Percentiles rank a stretch among this genome's conserved stretches.
Conservation (phyloP, 805 yeast genomes). For the Saccharomycopsis sp. region DNA sequence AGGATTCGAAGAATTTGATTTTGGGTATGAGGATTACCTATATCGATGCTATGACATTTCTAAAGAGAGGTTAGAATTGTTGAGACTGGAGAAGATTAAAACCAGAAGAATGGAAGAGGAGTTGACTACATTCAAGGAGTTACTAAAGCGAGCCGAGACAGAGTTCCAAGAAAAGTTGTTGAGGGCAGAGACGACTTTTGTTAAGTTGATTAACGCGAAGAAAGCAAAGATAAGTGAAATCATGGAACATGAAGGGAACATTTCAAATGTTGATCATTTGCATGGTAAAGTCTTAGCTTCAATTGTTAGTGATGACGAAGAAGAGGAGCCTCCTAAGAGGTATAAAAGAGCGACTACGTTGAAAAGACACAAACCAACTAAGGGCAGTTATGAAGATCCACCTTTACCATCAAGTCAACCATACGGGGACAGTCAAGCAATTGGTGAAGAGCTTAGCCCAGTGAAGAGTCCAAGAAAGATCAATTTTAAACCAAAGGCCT, state of each 20-base stretch:
- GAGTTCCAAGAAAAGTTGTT: neutral
- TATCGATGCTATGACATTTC: neutral
- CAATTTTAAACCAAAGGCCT: neutral
- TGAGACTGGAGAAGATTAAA: neutral
- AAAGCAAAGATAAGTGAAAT: neutral
- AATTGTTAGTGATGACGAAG: neutral
- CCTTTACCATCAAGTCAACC: too few relatives aligned
- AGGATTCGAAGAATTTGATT: neutral
- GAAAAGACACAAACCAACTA: too few relatives aligned
- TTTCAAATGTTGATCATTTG: neutral
- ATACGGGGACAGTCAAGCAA: too few relatives aligned
- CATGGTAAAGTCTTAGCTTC: neutral
- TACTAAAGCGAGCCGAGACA: neutral
- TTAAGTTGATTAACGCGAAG: neutral
- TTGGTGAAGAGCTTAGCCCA: too few relatives aligned
- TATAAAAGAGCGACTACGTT: too few relatives aligned
- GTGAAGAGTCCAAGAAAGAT: slow-evolving; percentile 3
- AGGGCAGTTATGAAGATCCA: too few relatives aligned
- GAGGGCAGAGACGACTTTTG: neutral
- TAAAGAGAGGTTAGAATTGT: neutral
- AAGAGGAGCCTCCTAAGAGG: too few relatives aligned
- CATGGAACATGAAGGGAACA: neutral
- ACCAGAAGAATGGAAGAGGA: neutral
- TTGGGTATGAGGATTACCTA: neutral
- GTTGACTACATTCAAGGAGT: neutral